phyloP scores from a whole-genome alignment of 2,329 filamentous ascomycete genomes.

The Neofusicoccum umdonicola region DNA sequence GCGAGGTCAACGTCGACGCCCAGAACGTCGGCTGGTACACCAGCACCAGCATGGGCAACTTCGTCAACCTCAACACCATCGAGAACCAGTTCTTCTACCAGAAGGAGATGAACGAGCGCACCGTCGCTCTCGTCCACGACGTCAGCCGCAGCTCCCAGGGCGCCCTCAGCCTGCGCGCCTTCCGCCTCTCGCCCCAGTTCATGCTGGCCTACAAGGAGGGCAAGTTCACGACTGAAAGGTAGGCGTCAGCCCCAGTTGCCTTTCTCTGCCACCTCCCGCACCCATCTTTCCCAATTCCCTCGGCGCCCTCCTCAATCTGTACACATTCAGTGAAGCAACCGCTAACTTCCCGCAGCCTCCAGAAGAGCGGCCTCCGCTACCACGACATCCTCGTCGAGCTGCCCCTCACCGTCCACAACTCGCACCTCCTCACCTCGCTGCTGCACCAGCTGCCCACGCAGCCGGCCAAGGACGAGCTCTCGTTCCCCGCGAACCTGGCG shows the following conservation, averaged over 20 bases:
- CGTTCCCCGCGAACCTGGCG: conserved; percentile 74
- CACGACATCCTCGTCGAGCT: conserved; percentile 91
- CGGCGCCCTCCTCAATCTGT: no score
- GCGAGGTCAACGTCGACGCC: conserved; percentile 97
- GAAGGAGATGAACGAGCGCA: conserved; percentile 82
- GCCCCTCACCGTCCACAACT: conserved; percentile 90
- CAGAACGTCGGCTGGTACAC: conserved; percentile 99
- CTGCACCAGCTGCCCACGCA: conserved; percentile 83
- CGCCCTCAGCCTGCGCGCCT: conserved; percentile 82
- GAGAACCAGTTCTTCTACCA: conserved; percentile 99
- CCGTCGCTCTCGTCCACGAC: conserved; percentile 88
- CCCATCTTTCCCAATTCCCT: background rate
- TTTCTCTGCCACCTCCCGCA: background rate
- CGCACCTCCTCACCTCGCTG: conserved; percentile 91
- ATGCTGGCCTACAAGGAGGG: conserved; percentile 91
- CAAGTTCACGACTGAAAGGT: conserved; percentile 97
- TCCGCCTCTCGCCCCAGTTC: conserved; percentile 82
- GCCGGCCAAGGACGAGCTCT: conserved; percentile 63
- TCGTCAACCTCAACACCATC: conserved; percentile 89
- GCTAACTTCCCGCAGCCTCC: conserved; percentile 59
- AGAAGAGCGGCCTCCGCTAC: conserved; percentile 91
- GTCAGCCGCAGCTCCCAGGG: conserved; percentile 94
- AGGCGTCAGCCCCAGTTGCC: conserved; percentile 34
- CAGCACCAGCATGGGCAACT: conserved; percentile 98
- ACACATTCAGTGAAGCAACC: background rate